These are phyloP conservation scores for Trichosporon sp. DNA, from an alignment of 1,284 basidiomycete genomes.

Conservation along the genomic window DNA sequence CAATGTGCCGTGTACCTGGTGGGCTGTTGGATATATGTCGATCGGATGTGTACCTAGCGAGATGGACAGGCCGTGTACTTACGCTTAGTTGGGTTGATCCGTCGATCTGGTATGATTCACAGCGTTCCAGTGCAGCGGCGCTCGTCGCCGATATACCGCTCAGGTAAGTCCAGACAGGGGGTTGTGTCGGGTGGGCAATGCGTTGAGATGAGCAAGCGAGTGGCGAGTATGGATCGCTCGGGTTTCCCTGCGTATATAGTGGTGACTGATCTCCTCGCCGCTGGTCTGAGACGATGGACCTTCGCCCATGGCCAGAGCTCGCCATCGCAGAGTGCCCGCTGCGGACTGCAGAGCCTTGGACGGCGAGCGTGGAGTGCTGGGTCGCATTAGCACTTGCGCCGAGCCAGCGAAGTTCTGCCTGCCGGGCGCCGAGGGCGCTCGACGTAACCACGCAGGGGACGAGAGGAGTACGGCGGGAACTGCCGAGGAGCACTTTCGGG, in stretches of 20 bases:
- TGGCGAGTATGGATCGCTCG: not conserved
- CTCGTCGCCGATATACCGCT: not conserved
- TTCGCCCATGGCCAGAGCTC: not conserved
- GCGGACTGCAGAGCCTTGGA: not conserved
- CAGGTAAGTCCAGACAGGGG: not conserved
- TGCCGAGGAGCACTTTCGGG: not conserved
- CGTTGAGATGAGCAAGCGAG: not conserved
- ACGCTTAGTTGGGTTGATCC: not conserved
- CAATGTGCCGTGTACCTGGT: not conserved
- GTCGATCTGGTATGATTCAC: not conserved
- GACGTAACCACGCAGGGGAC: not conserved
- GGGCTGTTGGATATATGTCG: slow-evolving; percentile 6
- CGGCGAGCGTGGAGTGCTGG: not conserved
- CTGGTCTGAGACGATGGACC: not conserved
- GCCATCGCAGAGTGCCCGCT: not conserved
- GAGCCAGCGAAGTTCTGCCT: not conserved
- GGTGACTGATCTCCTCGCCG: not conserved
- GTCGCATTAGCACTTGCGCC: not conserved
- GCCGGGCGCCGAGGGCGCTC: not conserved
- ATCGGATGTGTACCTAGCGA: not conserved
- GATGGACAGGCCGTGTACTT: slow-evolving; percentile 6
- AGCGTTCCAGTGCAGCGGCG: not conserved
- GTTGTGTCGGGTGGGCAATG: not conserved
- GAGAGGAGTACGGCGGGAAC: not conserved
- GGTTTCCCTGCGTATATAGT: not conserved